phyloP scores from a whole-genome alignment of 495 filamentous ascomycete species.

The Neurospora pannonica region DNA sequence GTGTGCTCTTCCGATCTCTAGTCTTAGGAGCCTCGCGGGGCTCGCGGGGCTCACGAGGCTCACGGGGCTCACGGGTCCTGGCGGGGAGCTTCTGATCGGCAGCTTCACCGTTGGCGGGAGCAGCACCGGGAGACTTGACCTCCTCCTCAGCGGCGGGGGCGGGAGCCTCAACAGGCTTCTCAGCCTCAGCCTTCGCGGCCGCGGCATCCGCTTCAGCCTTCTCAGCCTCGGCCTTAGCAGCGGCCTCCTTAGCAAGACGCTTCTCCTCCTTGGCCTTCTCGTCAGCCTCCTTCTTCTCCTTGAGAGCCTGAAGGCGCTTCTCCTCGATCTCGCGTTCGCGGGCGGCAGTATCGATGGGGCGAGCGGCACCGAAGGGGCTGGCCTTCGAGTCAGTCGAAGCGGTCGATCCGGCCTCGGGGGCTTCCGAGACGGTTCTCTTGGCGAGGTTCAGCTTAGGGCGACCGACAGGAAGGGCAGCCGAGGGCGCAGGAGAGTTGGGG shows the following conservation, averaged over 20 bases:
- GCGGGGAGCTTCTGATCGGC: slow-evolving; percentile 25
- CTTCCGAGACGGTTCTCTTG: slow-evolving; percentile 81
- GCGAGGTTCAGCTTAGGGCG: slow-evolving; percentile 73
- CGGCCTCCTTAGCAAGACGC: slow-evolving; percentile 52
- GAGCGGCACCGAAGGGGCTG: slow-evolving; percentile 85
- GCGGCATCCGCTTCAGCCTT: slow-evolving; percentile 17
- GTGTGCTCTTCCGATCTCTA: too few relatives aligned
- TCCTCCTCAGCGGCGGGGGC: slow-evolving; percentile 14
- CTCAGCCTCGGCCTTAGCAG: slow-evolving; percentile 49
- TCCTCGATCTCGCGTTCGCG: slow-evolving; percentile 85
- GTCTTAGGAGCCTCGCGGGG: slow-evolving; percentile 23
- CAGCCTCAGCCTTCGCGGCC: slow-evolving; percentile 10
- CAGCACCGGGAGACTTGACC: slow-evolving; percentile 11
- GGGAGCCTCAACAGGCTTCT: slow-evolving; percentile 20
- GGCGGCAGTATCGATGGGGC: slow-evolving; percentile 80
- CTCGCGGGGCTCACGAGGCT: slow-evolving; percentile 17
- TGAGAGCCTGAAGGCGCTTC: slow-evolving; percentile 61
- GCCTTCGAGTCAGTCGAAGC: slow-evolving; percentile 55
- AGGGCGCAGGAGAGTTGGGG: slow-evolving; percentile 56
- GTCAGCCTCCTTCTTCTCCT: slow-evolving; percentile 79
- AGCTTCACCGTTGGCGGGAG: slow-evolving; percentile 14
- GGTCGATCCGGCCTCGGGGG: slow-evolving; percentile 20
- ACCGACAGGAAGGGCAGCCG: slow-evolving; percentile 41
- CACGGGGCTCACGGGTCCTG: slow-evolving; percentile 11
- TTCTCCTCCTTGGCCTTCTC: slow-evolving; percentile 76